Conservation (phyloP, 1,284 basidiomycete species). For the Ganoderma multipileum region DNA sequence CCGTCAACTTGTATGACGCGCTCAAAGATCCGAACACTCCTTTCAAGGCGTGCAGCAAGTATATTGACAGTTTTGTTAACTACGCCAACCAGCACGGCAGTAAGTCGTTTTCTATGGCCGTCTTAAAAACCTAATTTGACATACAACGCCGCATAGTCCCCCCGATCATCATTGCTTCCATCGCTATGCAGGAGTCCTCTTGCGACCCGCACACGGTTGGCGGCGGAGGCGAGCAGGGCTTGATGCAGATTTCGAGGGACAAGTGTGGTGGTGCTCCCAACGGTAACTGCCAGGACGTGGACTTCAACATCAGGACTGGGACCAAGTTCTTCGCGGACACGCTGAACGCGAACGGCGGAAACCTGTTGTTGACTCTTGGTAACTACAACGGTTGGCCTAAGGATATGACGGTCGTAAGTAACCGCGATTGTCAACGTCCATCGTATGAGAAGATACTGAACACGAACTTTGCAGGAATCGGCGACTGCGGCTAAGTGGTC, state of each 20-base stretch:
- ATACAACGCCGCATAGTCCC: constrained; percentile 48
- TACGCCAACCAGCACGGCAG: constrained; percentile 60
- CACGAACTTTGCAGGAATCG: constrained; percentile 43
- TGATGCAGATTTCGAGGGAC: constrained; percentile 85
- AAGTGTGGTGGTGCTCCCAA: constrained; percentile 76
- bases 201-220: constrained; percentile 79
- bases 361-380: constrained; percentile 71
- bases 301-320: constrained; percentile 73
- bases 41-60: constrained; percentile 69
- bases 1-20: constrained; percentile 58
- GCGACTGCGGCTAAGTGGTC: constrained; percentile 65
- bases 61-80: constrained; percentile 65
- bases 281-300: constrained; percentile 72
- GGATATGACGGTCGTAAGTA: constrained; percentile 67
- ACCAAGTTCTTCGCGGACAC: constrained; percentile 65
- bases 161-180: constrained; percentile 80
- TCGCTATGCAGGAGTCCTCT: constrained; percentile 83
- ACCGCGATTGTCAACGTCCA: neutral
- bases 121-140: constrained; percentile 6
- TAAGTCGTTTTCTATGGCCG: constrained; percentile 38
- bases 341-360: constrained; percentile 59
- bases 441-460: neutral
- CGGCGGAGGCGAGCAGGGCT: constrained; percentile 81
- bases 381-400: constrained; percentile 81
- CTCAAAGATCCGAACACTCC: constrained; percentile 56